Evolutionary conservation across 805 yeast species (phyloP).

Genomic region (Suhomyces kilbournensis): DNA sequence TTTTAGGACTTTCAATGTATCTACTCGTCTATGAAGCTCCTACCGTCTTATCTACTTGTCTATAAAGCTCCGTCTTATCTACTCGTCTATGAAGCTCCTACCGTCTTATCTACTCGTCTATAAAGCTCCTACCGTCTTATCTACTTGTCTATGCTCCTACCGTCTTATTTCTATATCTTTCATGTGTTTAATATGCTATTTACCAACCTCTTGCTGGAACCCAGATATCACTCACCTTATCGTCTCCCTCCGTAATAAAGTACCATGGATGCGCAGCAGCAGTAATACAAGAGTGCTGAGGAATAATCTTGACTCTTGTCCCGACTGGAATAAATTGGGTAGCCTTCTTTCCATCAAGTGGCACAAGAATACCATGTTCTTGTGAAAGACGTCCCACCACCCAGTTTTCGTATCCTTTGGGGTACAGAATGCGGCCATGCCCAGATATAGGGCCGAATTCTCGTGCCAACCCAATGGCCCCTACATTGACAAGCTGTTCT

Average conservation of each 20-base stretch:
- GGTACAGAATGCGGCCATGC: conserved; percentile 46
- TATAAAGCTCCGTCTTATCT: too few relatives aligned
- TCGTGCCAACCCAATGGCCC: conserved; percentile 66
- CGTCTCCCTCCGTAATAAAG: conserved; percentile 49
- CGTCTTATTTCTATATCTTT: too few relatives aligned
- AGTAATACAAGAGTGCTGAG: conserved; percentile 74
- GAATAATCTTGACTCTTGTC: conserved; percentile 51
- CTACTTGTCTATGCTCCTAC: too few relatives aligned
- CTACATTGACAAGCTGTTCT: conserved; percentile 67
- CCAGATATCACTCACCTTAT: conserved; percentile 59
- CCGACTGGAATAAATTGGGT: conserved; percentile 50
- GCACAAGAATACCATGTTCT: conserved; percentile 74
- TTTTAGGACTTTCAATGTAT: too few relatives aligned
- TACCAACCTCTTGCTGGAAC: conserved; percentile 58
- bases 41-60: too few relatives aligned
- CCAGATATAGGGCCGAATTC: conserved; percentile 64
- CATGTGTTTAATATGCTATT: too few relatives aligned
- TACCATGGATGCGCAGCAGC: conserved; percentile 60
- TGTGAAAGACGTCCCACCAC: conserved; percentile 66
- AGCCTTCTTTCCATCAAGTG: conserved; percentile 27
- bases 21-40: too few relatives aligned
- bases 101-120: too few relatives aligned
- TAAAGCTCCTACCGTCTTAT: too few relatives aligned
- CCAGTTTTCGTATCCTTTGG: conserved; percentile 53
- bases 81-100: too few relatives aligned